phyloP scores from a whole-genome alignment of 2,329 filamentous ascomycete species.

The Fusarium sp. region DNA sequence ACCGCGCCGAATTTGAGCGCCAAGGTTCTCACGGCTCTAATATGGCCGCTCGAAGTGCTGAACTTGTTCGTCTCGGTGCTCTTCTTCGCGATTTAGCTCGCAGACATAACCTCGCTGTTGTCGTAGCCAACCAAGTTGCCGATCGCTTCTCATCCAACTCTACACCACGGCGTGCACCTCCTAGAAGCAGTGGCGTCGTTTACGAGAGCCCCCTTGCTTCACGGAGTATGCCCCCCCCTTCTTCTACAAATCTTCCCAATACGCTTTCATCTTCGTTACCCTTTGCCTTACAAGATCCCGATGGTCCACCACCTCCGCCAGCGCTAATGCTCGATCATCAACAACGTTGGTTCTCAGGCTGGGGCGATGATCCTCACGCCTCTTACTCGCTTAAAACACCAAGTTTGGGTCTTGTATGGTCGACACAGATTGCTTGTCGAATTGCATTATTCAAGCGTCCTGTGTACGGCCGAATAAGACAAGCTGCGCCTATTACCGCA shows the following conservation, averaged over 20 bases:
- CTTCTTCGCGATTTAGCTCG: constrained; percentile 81
- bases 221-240: constrained; percentile 52
- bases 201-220: constrained; percentile 65
- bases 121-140: constrained; percentile 95
- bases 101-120: constrained; percentile 80
- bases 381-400: constrained; percentile 77
- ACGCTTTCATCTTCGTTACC: constrained; percentile 56
- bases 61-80: constrained; percentile 81
- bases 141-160: constrained; percentile 74
- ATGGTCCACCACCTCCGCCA: constrained; percentile 52
- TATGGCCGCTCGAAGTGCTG: constrained; percentile 80
- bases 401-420: constrained; percentile 88
- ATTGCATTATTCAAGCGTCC: constrained; percentile 83
- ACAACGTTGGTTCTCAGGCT: constrained; percentile 94
- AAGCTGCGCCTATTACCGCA: constrained; percentile 50
- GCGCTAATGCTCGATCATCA: constrained; percentile 86
- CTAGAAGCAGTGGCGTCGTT: constrained; percentile 36
- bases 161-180: constrained; percentile 34
- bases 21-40: constrained; percentile 60
- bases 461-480: constrained; percentile 56
- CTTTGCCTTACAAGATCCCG: constrained; percentile 44
- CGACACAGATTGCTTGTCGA: constrained; percentile 85
- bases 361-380: constrained; percentile 76
- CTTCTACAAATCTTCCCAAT: constrained; percentile 45
- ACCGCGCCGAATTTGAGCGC: constrained; percentile 87